Percentiles rank a stretch among this genome's conserved stretches.
Conservation (phyloP, 1,139 yeast species). For the Protomyces macrosporus region DNA sequence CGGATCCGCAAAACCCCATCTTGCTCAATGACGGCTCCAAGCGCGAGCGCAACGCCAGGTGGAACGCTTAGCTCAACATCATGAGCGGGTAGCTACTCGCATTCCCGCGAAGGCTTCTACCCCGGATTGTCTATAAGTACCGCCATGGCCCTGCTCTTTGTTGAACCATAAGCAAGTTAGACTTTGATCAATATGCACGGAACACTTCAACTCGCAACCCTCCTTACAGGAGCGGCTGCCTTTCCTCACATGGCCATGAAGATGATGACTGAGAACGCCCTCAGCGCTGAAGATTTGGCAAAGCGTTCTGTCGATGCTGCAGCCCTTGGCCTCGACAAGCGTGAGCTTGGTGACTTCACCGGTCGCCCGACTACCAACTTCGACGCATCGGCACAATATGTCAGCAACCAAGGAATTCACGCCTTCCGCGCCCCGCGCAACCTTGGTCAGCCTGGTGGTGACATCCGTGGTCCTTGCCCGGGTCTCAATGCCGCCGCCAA, state of each 20-base stretch:
- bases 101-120: no score
- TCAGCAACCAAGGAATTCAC: conserved; percentile 2
- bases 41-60: no score
- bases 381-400: conserved; percentile 12
- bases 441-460: conserved; percentile 11
- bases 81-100: no score
- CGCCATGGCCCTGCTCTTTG: no score
- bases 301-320: conserved; percentile 3
- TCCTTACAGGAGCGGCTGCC: conserved; percentile 11
- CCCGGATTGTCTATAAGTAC: no score
- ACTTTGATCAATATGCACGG: background rate
- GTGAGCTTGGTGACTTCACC: conserved; percentile 1
- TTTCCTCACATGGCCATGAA: conserved; percentile 23
- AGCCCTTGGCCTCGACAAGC: background rate
- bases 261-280: conserved; percentile 2
- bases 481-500: conserved; percentile 21
- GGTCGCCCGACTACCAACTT: conserved; percentile 9
- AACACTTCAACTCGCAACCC: conserved; percentile 6
- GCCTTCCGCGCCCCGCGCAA: conserved; percentile 14
- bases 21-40: no score
- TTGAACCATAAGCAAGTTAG: background rate
- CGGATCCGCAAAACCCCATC: no score
- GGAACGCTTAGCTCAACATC: no score
- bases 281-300: conserved; percentile 4
- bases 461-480: conserved; percentile 23